Evolutionary conservation across 352 stramenopile genomes (phyloP), one percentile per base, ranked within the genome.

Genomic region (Pythium plurisporium): DNA sequence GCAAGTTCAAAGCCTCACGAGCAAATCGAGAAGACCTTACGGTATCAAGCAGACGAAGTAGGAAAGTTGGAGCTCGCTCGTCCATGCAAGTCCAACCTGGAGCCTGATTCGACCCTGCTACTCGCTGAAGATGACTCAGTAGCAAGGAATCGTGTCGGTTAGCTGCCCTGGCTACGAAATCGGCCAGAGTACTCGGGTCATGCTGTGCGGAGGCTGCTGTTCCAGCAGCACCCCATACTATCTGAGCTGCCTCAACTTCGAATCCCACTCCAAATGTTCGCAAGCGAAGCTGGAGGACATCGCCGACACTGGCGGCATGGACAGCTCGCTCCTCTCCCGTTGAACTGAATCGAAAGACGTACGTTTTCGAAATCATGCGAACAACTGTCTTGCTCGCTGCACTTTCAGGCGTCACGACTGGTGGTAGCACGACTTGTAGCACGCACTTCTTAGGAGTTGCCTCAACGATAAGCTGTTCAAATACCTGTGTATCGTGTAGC

Each of bases 341-440:
- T 15, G 64, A 55, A 23, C 60, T 34, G 40, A 73, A 27, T 20
- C 77, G 69, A 56, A 83, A 78, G 15, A 59, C 20, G 26, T 79
- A 86, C 19, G 33, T 49, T 51, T 83, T 83, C 1, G 47, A 70
- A 5, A 77, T 52, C 8, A 67, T 48, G 19, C 59, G 59, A 15
- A 67, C 17, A 15, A 38, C 8, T 19, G 29, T 26, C 15, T 56
- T 25, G 2, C 30, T 3, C 2, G 30, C 1, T 15, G 3, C 14
- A 33, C 52, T 27, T 38, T 41, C 15, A 15, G 7, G 10, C 7
- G 17, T 19, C 3, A 54, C 25, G 4, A 44, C 14, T 19, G 43
- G 29, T 0, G 58, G 31, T 6, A 65, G 31, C 20, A 9, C 17
- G n/a, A 62, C 19, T 14, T 59, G 49, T 8, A 73, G 10, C 7